Conservation (phyloP, 257 asterid species). For the Coffea eugenioides region DNA sequence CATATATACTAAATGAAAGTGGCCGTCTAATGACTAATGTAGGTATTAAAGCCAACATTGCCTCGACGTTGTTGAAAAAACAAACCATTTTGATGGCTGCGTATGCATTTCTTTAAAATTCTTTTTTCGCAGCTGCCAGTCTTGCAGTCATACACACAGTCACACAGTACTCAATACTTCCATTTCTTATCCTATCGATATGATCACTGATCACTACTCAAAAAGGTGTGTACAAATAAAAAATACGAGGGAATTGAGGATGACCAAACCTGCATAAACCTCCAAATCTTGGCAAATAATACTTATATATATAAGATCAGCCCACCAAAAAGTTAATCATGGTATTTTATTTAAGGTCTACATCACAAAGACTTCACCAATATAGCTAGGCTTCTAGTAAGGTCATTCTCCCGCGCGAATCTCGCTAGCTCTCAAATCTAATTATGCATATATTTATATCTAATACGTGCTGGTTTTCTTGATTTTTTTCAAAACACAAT, state of each 20-base stretch:
- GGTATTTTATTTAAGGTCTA: not conserved
- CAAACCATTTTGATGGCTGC: constrained; percentile 3
- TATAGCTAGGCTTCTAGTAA: not conserved
- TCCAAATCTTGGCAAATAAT: not conserved
- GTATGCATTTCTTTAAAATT: not conserved
- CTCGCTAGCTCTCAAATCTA: constrained; percentile 9
- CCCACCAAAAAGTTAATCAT: not conserved
- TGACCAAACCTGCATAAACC: not conserved
- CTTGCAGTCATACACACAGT: constrained; percentile 15
- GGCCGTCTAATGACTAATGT: not conserved
- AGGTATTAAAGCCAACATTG: not conserved
- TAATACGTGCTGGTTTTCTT: not conserved
- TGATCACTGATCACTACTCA: not conserved
- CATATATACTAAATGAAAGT: not conserved
- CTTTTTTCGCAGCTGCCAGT: constrained; percentile 11
- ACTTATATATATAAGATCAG: not conserved
- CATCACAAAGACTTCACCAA: constrained; percentile 8
- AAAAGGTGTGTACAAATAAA: constrained; percentile 16
- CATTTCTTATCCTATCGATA: not conserved
- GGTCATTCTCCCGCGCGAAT: constrained; percentile 12
- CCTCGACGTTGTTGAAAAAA: not conserved
- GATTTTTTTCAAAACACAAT: not conserved
- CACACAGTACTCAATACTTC: not conserved
- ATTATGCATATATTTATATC: not conserved
- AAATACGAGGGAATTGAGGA: not conserved